Base-by-base conservation (phyloP, 352 stramenopile species). In the Phytopythium cucurbitacearum region DNA sequence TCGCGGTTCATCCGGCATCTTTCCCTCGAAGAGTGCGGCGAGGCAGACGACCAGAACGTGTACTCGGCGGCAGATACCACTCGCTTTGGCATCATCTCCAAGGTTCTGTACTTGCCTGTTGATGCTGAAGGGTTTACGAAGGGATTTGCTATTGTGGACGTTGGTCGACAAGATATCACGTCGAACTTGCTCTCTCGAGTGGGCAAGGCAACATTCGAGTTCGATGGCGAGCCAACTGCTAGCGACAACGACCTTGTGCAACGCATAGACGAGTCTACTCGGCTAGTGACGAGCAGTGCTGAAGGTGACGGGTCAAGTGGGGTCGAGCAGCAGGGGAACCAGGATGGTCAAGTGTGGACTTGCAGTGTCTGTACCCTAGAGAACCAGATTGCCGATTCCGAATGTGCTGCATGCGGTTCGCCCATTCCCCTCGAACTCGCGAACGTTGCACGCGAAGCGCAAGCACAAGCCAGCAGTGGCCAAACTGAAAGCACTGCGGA, bases 11-110 rank as follows among this genome's bases (percentile, higher is more conserved):
- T 91, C 28, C 60, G 79, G 12, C 81, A 85, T 43, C 51, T 90
- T 11, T 76, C 79, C 32, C 65, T 89, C 15, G 76, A 91, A 48
- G 80, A 88, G 40, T 91, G 79, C 37, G 81, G 81, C 7, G 81
- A 89, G 68, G 77, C 76, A 3, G 81, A 91, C 39, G 81, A 91
- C 50, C 75, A 87, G 44, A 91, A 75, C 35, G 80, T 89, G 15
- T 76, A 80, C 41, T 90, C 78, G 9, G 82, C 82, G 5, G 73
- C 78, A 10, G 68, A 83, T 32, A 70, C 81, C 0, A 76, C 72
- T 51, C 75, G 80, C 1, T 80, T 85, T 53, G 82, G 82, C 8
- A 82, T 90, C 39, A 49, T 88, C 10, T 70, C 71, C 4, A 71
- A 67, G 34, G 66, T 92, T 5, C 45, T 92, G 7, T 76, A 79